Conservation (phyloP, 345 rosid genomes). For the Brassica cretica region DNA sequence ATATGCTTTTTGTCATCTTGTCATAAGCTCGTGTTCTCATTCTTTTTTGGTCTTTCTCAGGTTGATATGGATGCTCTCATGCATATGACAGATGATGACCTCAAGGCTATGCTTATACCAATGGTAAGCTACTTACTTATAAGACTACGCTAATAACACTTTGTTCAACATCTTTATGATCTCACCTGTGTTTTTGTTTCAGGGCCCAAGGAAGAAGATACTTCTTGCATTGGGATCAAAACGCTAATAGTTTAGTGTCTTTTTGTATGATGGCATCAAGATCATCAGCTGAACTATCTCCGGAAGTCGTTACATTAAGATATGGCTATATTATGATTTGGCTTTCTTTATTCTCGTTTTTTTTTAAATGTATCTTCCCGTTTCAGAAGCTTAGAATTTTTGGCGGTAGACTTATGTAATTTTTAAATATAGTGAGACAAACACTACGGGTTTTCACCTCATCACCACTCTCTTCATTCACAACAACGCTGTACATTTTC, state of each 20-base stretch:
- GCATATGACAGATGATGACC: constrained; percentile 96
- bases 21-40: constrained; percentile 6
- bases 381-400: background rate
- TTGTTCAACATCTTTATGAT: background rate
- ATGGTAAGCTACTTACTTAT: constrained; percentile 55
- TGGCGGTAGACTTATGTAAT: background rate
- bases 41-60: constrained; percentile 42
- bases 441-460: background rate
- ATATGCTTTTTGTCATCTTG: constrained; percentile 7
- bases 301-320: too few species aligned
- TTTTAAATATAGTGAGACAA: background rate
- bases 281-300: background rate
- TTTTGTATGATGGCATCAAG: background rate
- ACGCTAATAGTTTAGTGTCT: constrained; percentile 41
- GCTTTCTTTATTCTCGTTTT: background rate
- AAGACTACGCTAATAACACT: background rate
- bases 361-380: too few species aligned
- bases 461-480: too few species aligned
- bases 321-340: background rate
- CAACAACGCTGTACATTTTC: too few species aligned
- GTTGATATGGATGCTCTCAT: constrained; percentile 95
- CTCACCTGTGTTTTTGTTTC: constrained; percentile 33
- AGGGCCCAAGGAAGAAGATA: constrained; percentile 99
- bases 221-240: constrained; percentile 74
- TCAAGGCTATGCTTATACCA: constrained; percentile 91